Evolutionary conservation across 1,139 yeast species (phyloP).

Genomic region (Magnusiomyces paraingens): DNA sequence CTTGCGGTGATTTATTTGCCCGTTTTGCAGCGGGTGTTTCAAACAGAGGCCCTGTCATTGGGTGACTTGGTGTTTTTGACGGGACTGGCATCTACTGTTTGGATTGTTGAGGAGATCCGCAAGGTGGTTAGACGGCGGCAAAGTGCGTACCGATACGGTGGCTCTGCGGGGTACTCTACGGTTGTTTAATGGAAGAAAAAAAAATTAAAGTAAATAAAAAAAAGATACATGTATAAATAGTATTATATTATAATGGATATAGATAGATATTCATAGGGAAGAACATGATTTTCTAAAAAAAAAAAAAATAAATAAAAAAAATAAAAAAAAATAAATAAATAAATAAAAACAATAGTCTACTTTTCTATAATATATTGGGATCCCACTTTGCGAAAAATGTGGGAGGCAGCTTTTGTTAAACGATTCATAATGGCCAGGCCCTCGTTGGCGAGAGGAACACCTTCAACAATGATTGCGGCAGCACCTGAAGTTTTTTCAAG

Average conservation of each 20-base stretch:
- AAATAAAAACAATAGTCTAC: too few relatives aligned
- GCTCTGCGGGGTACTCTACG: too few relatives aligned
- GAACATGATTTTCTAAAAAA: too few relatives aligned
- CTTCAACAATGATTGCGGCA: slow-evolving; percentile 67
- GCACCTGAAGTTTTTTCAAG: slow-evolving; percentile 57
- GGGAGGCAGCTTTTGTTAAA: slow-evolving; percentile 75
- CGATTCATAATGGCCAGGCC: slow-evolving; percentile 96
- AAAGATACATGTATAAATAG: too few relatives aligned
- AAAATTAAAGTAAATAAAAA: too few relatives aligned
- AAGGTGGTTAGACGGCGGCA: slow-evolving; percentile 42
- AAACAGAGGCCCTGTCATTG: slow-evolving; percentile 78
- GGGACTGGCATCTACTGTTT: slow-evolving; percentile 66
- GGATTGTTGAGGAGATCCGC: slow-evolving; percentile 76
- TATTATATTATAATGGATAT: too few relatives aligned
- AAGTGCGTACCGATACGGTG: too few relatives aligned
- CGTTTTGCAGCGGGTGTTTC: slow-evolving; percentile 84
- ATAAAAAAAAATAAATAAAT: too few relatives aligned
- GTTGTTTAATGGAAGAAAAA: too few relatives aligned
- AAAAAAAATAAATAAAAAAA: too few relatives aligned
- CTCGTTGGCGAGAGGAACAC: slow-evolving; percentile 60
- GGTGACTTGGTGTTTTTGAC: slow-evolving; percentile 60
- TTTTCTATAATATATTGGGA: background rate
- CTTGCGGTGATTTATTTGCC: slow-evolving; percentile 89
- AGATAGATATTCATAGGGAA: too few relatives aligned
- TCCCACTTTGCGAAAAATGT: slow-evolving; percentile 18